These are phyloP conservation scores for Albugo laibachii DNA, from an alignment of 352 stramenopile species.

Conservation along the genomic window DNA sequence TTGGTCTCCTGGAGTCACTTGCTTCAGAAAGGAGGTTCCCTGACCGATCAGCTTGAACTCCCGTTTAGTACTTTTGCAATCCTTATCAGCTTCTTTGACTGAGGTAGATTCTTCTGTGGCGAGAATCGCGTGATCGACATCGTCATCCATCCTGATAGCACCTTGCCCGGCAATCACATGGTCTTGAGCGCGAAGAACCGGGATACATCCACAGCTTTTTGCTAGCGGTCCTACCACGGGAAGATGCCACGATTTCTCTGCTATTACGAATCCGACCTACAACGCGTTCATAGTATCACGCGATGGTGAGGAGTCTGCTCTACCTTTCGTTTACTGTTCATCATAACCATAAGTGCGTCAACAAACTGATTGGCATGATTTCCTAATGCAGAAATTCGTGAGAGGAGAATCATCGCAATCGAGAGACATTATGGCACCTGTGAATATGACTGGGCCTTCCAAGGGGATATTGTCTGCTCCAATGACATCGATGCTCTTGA, in stretches of 20 bases:
- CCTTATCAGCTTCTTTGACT: background rate
- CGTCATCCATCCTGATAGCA: conserved; percentile 24
- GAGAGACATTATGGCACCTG: conserved; percentile 14
- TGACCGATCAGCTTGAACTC: conserved; percentile 33
- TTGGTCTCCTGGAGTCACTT: conserved; percentile 60
- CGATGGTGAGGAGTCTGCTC: background rate
- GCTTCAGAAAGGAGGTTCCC: conserved; percentile 49
- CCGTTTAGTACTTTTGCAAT: conserved; percentile 3
- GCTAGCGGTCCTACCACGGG: conserved; percentile 89
- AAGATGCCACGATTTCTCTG: conserved; percentile 90
- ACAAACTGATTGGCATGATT: conserved; percentile 99
- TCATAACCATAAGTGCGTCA: conserved; percentile 91
- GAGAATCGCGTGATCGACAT: conserved; percentile 9
- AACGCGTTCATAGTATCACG: background rate
- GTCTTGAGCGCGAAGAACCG: conserved; percentile 92
- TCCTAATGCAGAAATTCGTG: conserved; percentile 3
- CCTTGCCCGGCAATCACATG: conserved; percentile 48
- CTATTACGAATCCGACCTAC: conserved; percentile 90
- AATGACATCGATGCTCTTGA: conserved; percentile 93
- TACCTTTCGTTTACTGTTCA: conserved; percentile 85
- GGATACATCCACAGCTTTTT: conserved; percentile 89
- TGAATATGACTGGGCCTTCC: conserved; percentile 94
- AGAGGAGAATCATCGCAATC: background rate
- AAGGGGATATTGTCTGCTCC: conserved; percentile 90
- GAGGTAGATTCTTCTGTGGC: conserved; percentile 12